Base-by-base conservation (phyloP, 2,329 filamentous ascomycete species). In the Aspergillus texensis region DNA sequence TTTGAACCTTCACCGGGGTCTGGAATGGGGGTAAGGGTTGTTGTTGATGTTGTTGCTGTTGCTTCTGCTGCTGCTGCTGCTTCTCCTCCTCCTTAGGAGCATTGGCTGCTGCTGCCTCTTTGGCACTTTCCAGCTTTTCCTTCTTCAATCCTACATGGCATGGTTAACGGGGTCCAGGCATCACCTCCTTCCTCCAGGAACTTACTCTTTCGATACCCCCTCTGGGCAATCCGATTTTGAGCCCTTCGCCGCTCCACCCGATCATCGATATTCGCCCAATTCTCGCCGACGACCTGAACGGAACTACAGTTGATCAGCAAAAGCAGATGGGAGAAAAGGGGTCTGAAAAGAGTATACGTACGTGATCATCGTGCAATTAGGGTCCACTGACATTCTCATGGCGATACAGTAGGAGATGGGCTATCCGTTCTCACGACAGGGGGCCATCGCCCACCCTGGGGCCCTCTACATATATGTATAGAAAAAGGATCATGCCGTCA, bases 191-290 rank as follows among this genome's bases (percentile, higher is more conserved):
- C 39, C 6, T n/a, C 11, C 6, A 8, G 16, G 19, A 53, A 57
- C 62, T 54, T 32, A 61, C 62, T 21, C 36, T 55, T 57, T 45
- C 62, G 58, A 57, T 63, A 63, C 36, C 62, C 62, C 24, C 62
- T 48, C 48, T 63, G 62, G 12, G 62, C 62, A 60, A 63, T 61
- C 21, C 62, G 62, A 61, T 63, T 63, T 36, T 63, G 62, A 39
- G 62, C 62, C 26, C 62, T 53, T 52, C 62, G 62, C 45, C 62
- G 58, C 62, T 63, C 58, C 34, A 63, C 58, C 36, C 57, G 62
- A 61, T 63, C 62, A 53, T 52, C 56, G 50, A 63, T 63, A 36
- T 63, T 63, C 36, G 62, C 62, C 62, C 62, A 63, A 30, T 63
- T 48, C 45, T 48, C 45, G 12, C 45, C 45, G 11, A 48, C 45